phyloP scores from a whole-genome alignment of 2,329 filamentous ascomycete species.

The Teratosphaeriaceae sp. region DNA sequence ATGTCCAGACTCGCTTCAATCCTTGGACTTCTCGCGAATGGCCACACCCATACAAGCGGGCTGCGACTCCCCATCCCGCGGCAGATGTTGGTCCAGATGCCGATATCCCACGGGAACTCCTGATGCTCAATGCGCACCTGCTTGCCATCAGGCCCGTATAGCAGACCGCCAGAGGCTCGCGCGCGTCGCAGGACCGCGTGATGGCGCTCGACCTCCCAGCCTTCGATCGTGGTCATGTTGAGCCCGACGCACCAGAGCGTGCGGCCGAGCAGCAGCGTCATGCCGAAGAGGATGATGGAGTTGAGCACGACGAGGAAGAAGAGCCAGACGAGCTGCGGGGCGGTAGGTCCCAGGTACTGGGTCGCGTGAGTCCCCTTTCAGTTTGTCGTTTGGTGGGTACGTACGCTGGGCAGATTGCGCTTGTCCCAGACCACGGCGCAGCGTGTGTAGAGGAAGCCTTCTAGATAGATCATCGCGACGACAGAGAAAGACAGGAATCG shows the following conservation, averaged over 20 bases:
- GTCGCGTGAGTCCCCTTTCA: slow-evolving; percentile 3
- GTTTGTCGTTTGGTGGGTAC: slow-evolving; percentile 17
- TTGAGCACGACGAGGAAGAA: slow-evolving; percentile 54
- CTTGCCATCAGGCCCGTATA: slow-evolving; percentile 50
- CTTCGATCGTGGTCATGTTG: slow-evolving; percentile 76
- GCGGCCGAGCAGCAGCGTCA: slow-evolving; percentile 59
- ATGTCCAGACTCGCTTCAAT: slow-evolving; percentile 51
- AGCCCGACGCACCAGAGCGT: slow-evolving; percentile 55
- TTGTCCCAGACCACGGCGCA: slow-evolving; percentile 55
- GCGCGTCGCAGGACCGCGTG: slow-evolving; percentile 39
- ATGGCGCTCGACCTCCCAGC: slow-evolving; percentile 56
- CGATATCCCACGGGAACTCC: slow-evolving; percentile 78
- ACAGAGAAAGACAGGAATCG: slow-evolving; percentile 70
- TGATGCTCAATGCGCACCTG: slow-evolving; percentile 53
- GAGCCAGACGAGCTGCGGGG: slow-evolving; percentile 53
- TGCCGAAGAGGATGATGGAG: slow-evolving; percentile 53
- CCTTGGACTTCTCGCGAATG: slow-evolving; percentile 50
- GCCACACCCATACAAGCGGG: slow-evolving; percentile 61
- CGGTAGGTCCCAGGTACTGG: slow-evolving; percentile 63
- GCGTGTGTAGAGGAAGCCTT: slow-evolving; percentile 54
- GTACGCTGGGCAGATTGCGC: slow-evolving; percentile 59
- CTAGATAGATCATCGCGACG: slow-evolving; percentile 54
- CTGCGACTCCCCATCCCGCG: slow-evolving; percentile 70
- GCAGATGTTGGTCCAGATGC: slow-evolving; percentile 64
- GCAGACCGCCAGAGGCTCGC: slow-evolving; percentile 48